These are phyloP conservation scores for Phycomyces blakesleeanus DNA, from an alignment of 192 early-diverging fungal species.

Conservation along the genomic window DNA sequence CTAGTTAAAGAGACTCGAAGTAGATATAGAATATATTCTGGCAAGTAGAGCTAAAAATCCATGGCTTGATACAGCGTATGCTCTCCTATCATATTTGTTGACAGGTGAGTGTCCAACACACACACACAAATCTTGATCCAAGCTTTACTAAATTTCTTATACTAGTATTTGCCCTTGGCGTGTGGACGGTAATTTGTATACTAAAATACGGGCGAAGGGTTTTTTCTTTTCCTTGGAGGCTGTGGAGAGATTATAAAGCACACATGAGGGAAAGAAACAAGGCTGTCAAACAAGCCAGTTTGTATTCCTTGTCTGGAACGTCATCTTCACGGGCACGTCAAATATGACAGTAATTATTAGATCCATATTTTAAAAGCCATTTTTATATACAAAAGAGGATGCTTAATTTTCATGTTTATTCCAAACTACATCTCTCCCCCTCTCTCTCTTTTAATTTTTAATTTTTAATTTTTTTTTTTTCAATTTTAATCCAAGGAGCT, in stretches of 20 bases:
- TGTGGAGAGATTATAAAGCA: constrained; percentile 5
- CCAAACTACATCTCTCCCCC: not conserved
- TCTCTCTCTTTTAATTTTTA: not conserved
- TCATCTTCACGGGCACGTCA: too few species aligned
- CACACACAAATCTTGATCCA: too few species aligned
- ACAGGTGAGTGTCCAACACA: constrained; percentile 20
- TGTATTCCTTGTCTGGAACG: too few species aligned
- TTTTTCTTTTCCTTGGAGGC: constrained; percentile 9
- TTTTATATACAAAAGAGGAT: too few species aligned
- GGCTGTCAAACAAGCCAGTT: too few species aligned
- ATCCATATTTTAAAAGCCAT: too few species aligned
- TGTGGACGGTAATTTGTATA: constrained; percentile 23
- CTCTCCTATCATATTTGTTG: constrained; percentile 27
- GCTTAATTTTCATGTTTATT: too few species aligned
- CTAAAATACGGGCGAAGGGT: constrained; percentile 12
- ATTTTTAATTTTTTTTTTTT: not conserved
- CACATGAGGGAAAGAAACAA: constrained; percentile 12
- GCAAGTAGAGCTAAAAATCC: constrained; percentile 35
- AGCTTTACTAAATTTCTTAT: not conserved
- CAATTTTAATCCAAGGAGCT: not conserved
- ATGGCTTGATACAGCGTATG: constrained; percentile 31
- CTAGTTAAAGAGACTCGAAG: constrained; percentile 35
- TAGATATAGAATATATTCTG: constrained; percentile 31
- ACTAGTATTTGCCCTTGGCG: constrained; percentile 21
- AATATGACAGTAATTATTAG: too few species aligned